Evolutionary conservation across 768 basidiomycete species (phyloP).

Genomic region (Rhodotorula babjevae): DNA sequence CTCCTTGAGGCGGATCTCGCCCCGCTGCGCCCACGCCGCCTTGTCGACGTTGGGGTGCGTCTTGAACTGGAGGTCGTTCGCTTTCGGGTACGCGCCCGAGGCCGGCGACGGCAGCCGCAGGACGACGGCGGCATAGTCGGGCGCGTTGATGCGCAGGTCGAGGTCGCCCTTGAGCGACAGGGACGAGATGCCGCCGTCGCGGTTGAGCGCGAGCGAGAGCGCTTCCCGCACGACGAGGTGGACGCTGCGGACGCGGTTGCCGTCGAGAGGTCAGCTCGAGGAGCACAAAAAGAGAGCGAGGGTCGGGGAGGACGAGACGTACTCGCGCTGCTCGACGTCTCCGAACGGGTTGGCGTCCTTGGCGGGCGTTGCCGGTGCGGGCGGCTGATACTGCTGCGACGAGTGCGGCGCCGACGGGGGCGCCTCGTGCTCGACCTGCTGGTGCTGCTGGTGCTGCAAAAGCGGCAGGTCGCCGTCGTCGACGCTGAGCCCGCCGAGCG

Average conservation of each 20-base stretch:
- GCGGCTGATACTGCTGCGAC: conserved; percentile 11
- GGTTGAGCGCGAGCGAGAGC: conserved; percentile 70
- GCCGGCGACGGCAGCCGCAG: conserved; percentile 59
- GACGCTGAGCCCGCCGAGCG: conserved; percentile 66
- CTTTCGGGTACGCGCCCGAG: conserved; percentile 57
- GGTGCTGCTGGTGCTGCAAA: conserved; percentile 20
- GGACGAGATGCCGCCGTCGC: conserved; percentile 83
- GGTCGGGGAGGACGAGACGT: conserved; percentile 26
- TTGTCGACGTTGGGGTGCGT: conserved; percentile 93
- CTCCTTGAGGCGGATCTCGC: conserved; percentile 78
- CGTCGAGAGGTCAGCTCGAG: neutral
- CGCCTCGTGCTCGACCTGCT: conserved; percentile 37
- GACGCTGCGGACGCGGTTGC: conserved; percentile 56
- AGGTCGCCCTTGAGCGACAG: conserved; percentile 93
- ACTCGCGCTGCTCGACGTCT: conserved; percentile 76
- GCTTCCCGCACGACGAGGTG: conserved; percentile 81
- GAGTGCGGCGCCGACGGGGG: conserved; percentile 32
- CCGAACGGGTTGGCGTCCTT: conserved; percentile 51
- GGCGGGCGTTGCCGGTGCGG: conserved; percentile 51
- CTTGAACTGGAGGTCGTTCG: conserved; percentile 77
- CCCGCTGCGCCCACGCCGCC: conserved; percentile 63
- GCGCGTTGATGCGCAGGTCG: conserved; percentile 78
- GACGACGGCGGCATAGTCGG: conserved; percentile 65
- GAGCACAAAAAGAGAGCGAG: neutral
- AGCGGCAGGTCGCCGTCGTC: conserved; percentile 38